Base-by-base conservation (phyloP, 2,329 filamentous ascomycete species). In the Pseudogymnoascus sp. region DNA sequence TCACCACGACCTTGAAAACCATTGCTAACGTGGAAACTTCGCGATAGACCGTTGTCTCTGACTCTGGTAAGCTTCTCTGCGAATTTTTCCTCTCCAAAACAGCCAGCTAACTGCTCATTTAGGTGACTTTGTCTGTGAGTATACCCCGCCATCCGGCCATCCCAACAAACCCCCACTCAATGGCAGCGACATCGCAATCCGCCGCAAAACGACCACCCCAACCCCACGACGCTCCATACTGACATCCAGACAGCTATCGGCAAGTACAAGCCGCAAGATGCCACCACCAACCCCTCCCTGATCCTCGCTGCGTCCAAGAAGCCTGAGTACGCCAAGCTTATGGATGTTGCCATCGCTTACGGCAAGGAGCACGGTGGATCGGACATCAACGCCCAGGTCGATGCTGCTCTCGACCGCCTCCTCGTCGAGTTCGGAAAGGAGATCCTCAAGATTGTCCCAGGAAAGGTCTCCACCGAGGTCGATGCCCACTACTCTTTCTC, bases 241-340 rank as follows among this genome's bases (percentile, higher is more conserved):
- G 66, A 70, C 67, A 65, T 81, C 75, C 78, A 79, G 70, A 77
- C 80, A 86, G 93, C 93, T 79, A 99, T 99, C 78, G 93, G 84
- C 83, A 97, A 97, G 84, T 99, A 99, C 88, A 96, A 96, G 87
- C 95, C 95, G 69, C 93, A 99, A 85, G 95, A 99, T 90, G 95
- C 95, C 75, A 99, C 95, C 78, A 99, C 95, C 82, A 99, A 99
- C 87, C 95, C 95, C 65, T 97, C 95, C 68, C 85, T 99, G 77
- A 97, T 99, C 80, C 89, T 99, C 76, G 93, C 93, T 71, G 95
- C 95, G 68, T 93, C 95, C 76, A 97, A 99, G 86, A 97, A 97
- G 87, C 76, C 90, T 76, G 93, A 97, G 80, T 97, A 97, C 79
- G 91, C 90, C 74, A 88, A 88, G 78, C 82, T 97, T 75, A 96